Evolutionary conservation across 2,329 filamentous ascomycete genomes (phyloP).

Genomic region (Thyridium curvatum): DNA sequence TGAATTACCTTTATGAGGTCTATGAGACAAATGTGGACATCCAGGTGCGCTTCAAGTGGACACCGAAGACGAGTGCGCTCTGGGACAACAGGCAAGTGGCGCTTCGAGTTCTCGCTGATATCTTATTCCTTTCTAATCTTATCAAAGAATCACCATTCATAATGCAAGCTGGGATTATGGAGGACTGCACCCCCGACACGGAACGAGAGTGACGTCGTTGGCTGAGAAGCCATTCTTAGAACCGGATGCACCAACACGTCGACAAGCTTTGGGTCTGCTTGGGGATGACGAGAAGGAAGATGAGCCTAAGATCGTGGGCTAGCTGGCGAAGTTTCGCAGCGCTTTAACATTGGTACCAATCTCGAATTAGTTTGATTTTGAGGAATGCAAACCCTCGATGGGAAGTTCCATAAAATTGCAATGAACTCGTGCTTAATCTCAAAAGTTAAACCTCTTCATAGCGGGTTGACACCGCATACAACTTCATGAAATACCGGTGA

Average conservation of each 20-base stretch:
- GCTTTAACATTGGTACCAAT: too few species aligned
- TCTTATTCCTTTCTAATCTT: neutral
- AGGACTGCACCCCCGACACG: constrained; percentile 60
- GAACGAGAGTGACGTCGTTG: constrained; percentile 63
- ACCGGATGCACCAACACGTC: constrained; percentile 54
- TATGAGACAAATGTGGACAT: constrained; percentile 67
- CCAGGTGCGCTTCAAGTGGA: constrained; percentile 68
- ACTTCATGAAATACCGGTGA: too few species aligned
- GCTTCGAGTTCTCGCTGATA: neutral
- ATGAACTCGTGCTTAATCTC: too few species aligned
- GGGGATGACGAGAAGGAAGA: constrained; percentile 43
- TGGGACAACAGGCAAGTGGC: constrained; percentile 60
- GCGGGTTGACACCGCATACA: too few species aligned
- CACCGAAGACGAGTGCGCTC: constrained; percentile 56
- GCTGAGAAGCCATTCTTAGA: constrained; percentile 68
- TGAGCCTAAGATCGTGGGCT: neutral
- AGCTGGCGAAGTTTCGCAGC: too few species aligned
- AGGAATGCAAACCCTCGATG: too few species aligned
- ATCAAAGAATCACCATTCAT: constrained; percentile 64
- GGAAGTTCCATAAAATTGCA: too few species aligned
- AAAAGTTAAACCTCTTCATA: too few species aligned
- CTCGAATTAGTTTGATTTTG: too few species aligned
- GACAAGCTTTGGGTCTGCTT: constrained; percentile 59
- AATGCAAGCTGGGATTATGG: constrained; percentile 72
- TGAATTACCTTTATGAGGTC: constrained; percentile 61